These are phyloP conservation scores for Pyricularia pennisetigena DNA, from an alignment of 2,329 filamentous ascomycete genomes.

Conservation along the genomic window DNA sequence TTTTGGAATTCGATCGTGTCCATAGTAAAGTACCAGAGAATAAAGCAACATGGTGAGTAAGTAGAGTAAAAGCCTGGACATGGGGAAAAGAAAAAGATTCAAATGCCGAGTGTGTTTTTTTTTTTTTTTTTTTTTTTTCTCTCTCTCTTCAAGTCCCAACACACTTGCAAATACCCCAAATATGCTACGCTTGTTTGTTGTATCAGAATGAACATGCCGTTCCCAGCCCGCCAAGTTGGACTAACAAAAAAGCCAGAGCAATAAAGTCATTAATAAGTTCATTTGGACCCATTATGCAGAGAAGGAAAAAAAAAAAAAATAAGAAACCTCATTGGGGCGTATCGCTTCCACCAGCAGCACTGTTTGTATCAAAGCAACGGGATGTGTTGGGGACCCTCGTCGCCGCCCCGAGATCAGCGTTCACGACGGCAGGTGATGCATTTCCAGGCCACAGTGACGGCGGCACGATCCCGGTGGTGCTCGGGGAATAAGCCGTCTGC, in stretches of 20 bases:
- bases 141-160: not conserved
- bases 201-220: not conserved
- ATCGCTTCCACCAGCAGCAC: not conserved
- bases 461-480: too few relatives aligned
- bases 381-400: not conserved
- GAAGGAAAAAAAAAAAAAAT: too few relatives aligned
- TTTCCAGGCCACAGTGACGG: not conserved
- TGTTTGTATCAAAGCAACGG: not conserved
- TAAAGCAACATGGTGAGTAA: not conserved
- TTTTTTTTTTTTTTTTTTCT: too few relatives aligned
- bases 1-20: not conserved
- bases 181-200: not conserved
- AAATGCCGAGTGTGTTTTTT: too few relatives aligned
- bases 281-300: not conserved
- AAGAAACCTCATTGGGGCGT: not conserved
- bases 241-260: not conserved
- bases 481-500: not conserved
- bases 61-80: not conserved
- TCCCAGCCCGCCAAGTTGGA: not conserved
- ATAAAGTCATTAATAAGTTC: too few relatives aligned
- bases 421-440: not conserved
- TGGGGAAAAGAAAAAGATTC: too few relatives aligned
- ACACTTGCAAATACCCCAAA: not conserved
- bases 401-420: too few relatives aligned
- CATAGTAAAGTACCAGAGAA: not conserved